Evolutionary conservation across 805 yeast species (phyloP).

Genomic region (Teunomyces funiuensis): DNA sequence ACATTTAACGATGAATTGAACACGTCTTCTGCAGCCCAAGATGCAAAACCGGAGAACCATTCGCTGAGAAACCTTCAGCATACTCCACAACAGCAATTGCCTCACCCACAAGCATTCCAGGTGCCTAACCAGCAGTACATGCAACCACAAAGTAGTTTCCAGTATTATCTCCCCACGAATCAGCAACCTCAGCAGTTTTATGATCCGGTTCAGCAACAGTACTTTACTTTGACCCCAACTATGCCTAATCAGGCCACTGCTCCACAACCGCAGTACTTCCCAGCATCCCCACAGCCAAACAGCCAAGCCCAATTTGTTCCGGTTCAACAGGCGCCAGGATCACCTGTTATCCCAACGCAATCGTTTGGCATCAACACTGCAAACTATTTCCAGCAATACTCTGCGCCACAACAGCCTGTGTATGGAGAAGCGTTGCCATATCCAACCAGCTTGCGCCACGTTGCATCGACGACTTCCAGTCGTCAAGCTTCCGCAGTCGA

Average conservation of each 20-base stretch:
- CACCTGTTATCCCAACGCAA: slow-evolving; percentile 7
- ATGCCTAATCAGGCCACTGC: slow-evolving; percentile 22
- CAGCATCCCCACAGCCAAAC: slow-evolving; percentile 30
- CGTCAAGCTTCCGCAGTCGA: slow-evolving; percentile 2
- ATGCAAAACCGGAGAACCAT: background rate
- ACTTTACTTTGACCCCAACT: slow-evolving; percentile 38
- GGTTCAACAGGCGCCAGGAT: slow-evolving; percentile 8
- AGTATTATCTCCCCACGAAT: slow-evolving; percentile 18
- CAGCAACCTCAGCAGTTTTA: slow-evolving; percentile 41
- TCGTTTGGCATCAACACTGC: slow-evolving; percentile 16
- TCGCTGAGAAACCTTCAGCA: background rate
- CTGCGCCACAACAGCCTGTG: slow-evolving; percentile 13
- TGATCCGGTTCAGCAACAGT: slow-evolving; percentile 46
- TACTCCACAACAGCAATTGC: slow-evolving; percentile 1
- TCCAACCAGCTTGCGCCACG: slow-evolving; percentile 15
- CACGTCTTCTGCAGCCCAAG: background rate
- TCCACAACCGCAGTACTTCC: slow-evolving; percentile 39
- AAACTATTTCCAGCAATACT: slow-evolving; percentile 17
- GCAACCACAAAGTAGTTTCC: slow-evolving; percentile 8
- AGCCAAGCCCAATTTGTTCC: slow-evolving; percentile 12
- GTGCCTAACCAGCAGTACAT: slow-evolving; percentile 7
- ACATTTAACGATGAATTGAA: slow-evolving; percentile 13
- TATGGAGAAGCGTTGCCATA: slow-evolving; percentile 17
- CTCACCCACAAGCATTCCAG: slow-evolving; percentile 7
- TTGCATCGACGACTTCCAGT: slow-evolving; percentile 5